These are phyloP conservation scores for Paradendryphiella salina DNA, from an alignment of 2,329 filamentous ascomycete genomes.

Conservation along the genomic window DNA sequence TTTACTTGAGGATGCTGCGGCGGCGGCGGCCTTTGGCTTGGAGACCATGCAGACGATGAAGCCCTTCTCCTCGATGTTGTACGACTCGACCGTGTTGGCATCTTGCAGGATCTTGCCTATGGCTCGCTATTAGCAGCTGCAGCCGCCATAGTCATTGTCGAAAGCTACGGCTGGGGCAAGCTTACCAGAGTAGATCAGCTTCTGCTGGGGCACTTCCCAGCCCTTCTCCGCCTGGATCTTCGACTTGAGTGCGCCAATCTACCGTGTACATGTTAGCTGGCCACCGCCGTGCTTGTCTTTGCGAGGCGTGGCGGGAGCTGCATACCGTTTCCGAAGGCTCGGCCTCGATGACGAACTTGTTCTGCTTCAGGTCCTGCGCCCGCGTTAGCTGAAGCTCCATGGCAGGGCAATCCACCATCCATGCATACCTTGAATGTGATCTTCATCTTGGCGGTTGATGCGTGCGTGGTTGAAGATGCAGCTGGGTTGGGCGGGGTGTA, in stretches of 20 bases:
- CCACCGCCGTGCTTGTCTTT: constrained; percentile 1
- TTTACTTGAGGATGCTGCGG: constrained; percentile 51
- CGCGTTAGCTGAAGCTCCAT: constrained; percentile 24
- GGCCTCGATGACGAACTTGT: constrained; percentile 95
- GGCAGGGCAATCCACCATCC: constrained; percentile 16
- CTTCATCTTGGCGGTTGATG: constrained; percentile 58
- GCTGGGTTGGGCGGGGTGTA: constrained; percentile 32
- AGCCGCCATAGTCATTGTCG: constrained; percentile 5
- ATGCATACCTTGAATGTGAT: constrained; percentile 68
- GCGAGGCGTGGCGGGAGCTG: constrained; percentile 22
- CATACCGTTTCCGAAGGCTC: constrained; percentile 87
- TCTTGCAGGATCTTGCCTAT: constrained; percentile 97
- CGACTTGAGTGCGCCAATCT: constrained; percentile 90
- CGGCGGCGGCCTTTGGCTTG: constrained; percentile 75
- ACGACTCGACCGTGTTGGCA: constrained; percentile 93
- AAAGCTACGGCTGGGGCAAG: constrained; percentile 19
- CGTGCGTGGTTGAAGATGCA: constrained; percentile 23
- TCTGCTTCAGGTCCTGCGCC: constrained; percentile 89
- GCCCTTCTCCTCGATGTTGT: constrained; percentile 99
- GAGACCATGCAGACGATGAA: constrained; percentile 99
- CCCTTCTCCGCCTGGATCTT: constrained; percentile 92
- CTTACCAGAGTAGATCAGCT: constrained; percentile 97
- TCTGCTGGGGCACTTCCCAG: constrained; percentile 87
- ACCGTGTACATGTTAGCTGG: constrained; percentile 16
- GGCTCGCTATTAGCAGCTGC: constrained; percentile 29